phyloP scores from a whole-genome alignment of 2,329 filamentous ascomycete species.

The Tympanopsis confertula region DNA sequence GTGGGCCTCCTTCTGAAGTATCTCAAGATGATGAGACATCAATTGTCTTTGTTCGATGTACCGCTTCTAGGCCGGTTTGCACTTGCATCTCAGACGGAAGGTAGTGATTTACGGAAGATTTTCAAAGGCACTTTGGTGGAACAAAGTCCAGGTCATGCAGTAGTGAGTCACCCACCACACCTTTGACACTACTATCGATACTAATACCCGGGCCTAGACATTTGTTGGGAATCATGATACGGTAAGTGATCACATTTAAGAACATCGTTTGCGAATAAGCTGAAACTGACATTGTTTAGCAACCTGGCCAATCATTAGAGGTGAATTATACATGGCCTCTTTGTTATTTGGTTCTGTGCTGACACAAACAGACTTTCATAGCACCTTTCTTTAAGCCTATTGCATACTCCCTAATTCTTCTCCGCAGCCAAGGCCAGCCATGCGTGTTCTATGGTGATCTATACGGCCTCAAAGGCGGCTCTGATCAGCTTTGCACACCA shows the following conservation, averaged over 20 bases:
- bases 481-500: constrained; percentile 34
- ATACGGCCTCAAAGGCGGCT: constrained; percentile 43
- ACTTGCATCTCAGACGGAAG: constrained; percentile 38
- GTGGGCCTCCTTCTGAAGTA: constrained; percentile 32
- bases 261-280: constrained; percentile 2
- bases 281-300: constrained; percentile 19
- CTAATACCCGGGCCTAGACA: constrained; percentile 25
- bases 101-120: constrained; percentile 49
- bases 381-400: constrained; percentile 59
- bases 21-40: constrained; percentile 42
- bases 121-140: constrained; percentile 50
- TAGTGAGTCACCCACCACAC: constrained; percentile 25
- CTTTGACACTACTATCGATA: not conserved
- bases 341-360: too few relatives aligned
- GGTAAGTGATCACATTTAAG: constrained; percentile 11
- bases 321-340: constrained; percentile 12
- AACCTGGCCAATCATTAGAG: constrained; percentile 49
- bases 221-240: constrained; percentile 67
- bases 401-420: constrained; percentile 61
- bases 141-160: constrained; percentile 38
- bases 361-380: constrained; percentile 36
- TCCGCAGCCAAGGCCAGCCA: constrained; percentile 49
- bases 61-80: constrained; percentile 61
- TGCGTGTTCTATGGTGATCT: constrained; percentile 63
- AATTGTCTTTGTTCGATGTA: constrained; percentile 53